Evolutionary conservation across 2,329 filamentous ascomycete species (phyloP).

Genomic region (Scedosporium apiospermum): DNA sequence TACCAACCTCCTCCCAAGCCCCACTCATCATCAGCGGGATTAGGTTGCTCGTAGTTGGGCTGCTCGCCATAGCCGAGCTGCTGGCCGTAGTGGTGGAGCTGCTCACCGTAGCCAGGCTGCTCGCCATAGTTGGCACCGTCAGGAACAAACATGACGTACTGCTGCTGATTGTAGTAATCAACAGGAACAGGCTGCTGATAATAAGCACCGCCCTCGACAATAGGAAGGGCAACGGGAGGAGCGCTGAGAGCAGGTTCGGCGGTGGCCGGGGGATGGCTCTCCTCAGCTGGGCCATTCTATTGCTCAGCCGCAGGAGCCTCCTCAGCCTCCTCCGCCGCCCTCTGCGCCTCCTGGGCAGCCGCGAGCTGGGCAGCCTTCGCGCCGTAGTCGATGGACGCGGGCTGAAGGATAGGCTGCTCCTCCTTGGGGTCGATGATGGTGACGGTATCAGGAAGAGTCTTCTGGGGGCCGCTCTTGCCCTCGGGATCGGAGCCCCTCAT

Average conservation of each 20-base stretch:
- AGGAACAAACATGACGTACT: background rate
- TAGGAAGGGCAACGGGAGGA: background rate
- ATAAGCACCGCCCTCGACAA: background rate
- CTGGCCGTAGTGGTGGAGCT: background rate
- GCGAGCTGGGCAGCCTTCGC: constrained; percentile 61
- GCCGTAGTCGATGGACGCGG: constrained; percentile 97
- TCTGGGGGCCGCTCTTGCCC: constrained; percentile 96
- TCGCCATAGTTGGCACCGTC: background rate
- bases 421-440: constrained; percentile 99
- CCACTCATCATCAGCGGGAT: background rate
- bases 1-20: background rate
- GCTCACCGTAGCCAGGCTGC: background rate
- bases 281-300: constrained; percentile 20
- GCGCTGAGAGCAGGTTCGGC: background rate
- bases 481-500: constrained; percentile 99
- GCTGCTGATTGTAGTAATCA: background rate
- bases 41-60: background rate
- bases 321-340: constrained; percentile 50
- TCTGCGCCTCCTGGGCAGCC: constrained; percentile 51
- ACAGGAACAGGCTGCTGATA: constrained; percentile 1
- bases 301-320: constrained; percentile 40
- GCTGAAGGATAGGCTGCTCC: constrained; percentile 89
- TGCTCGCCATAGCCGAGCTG: background rate
- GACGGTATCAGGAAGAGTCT: constrained; percentile 95
- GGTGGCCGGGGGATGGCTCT: constrained; percentile 2